Evolutionary conservation across 176 grass and related monocot species (phyloP).

Genomic region (Ampelocalamus luodianensis): DNA sequence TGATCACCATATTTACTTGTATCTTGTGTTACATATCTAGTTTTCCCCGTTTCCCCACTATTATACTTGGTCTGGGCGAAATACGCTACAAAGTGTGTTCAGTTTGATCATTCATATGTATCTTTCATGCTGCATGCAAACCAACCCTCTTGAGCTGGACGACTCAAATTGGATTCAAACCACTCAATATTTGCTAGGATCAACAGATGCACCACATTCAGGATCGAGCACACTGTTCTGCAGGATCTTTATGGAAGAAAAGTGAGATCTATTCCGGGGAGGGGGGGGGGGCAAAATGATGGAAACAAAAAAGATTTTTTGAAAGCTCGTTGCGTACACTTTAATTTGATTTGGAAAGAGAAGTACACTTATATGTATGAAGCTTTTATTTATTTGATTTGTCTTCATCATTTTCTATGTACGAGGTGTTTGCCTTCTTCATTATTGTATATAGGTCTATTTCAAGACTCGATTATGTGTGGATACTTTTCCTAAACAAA

Average conservation of each 20-base stretch:
- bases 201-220: not conserved
- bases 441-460: too few species aligned
- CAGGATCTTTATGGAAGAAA: not conserved
- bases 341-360: not conserved
- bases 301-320: not conserved
- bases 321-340: not conserved
- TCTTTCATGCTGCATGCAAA: not conserved
- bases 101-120: not conserved
- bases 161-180: not conserved
- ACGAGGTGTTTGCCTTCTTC: not conserved
- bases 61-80: too few species aligned
- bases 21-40: not conserved
- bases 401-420: not conserved
- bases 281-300: too few species aligned
- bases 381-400: slow-evolving; percentile 3
- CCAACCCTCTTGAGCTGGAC: not conserved
- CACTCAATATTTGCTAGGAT: not conserved
- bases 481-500: too few species aligned
- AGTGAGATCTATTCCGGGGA: not conserved
- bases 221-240: slow-evolving; percentile 16
- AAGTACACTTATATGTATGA: not conserved
- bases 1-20: not conserved
- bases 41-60: too few species aligned
- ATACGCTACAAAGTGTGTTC: too few species aligned
- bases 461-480: too few species aligned